A percentile compares a stretch with the other conserved stretches of the same genome.
Conservation (phyloP, 805 yeast genomes). For the Lipomyces yamadae region DNA sequence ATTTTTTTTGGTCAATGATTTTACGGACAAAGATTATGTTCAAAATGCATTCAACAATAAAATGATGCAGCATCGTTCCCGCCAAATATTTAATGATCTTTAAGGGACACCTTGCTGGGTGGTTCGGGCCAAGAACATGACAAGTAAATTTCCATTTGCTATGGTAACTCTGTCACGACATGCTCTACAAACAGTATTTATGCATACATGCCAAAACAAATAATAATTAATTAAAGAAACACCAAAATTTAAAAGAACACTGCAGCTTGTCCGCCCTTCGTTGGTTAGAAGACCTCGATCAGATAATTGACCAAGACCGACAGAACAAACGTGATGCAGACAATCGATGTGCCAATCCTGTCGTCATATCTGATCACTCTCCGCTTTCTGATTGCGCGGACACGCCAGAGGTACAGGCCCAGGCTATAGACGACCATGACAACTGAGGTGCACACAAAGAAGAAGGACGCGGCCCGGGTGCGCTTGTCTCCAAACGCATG, state of each 20-base stretch:
- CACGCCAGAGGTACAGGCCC: constrained; percentile 78
- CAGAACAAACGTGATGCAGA: constrained; percentile 73
- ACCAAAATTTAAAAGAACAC: not conserved
- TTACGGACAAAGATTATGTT: no score
- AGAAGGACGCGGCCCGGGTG: constrained; percentile 77
- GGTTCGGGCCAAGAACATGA: no score
- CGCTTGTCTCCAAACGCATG: constrained; percentile 76
- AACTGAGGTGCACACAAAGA: constrained; percentile 82
- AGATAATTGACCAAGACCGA: constrained; percentile 57
- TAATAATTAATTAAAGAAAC: not conserved
- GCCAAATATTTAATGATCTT: no score
- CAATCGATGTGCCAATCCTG: constrained; percentile 79
- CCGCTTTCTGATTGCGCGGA: constrained; percentile 78
- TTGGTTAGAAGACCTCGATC: constrained; percentile 25
- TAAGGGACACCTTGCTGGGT: no score
- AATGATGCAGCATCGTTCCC: not conserved
- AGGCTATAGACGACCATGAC: constrained; percentile 74
- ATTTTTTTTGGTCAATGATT: no score
- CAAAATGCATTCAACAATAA: no score
- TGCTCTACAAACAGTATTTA: not conserved
- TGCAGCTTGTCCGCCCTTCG: no score
- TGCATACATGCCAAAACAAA: not conserved
- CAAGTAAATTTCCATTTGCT: not conserved
- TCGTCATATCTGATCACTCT: constrained; percentile 86
- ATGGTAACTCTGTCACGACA: not conserved